phyloP scores from a whole-genome alignment of 257 asterid species.

The Penstemon davidsonii region DNA sequence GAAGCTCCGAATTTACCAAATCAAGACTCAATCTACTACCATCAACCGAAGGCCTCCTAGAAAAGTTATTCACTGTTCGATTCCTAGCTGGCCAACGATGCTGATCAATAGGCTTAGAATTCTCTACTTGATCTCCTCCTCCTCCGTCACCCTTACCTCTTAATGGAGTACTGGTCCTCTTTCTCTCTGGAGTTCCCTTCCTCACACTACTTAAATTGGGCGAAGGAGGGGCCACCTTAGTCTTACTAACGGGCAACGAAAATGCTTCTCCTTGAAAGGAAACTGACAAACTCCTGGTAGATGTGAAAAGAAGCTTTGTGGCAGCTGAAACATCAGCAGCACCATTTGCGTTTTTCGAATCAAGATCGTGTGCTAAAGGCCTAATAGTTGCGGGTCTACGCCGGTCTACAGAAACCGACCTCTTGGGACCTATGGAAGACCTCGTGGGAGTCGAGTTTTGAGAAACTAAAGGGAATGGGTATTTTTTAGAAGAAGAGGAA shows the following conservation, averaged over 20 bases:
- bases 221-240: conserved; percentile 72
- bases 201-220: conserved; percentile 66
- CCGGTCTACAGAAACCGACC: conserved; percentile 85
- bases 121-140: conserved; percentile 70
- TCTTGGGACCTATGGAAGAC: conserved; percentile 53
- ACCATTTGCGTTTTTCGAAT: conserved; percentile 43
- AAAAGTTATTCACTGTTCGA: conserved; percentile 50
- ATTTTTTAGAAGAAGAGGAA: conserved; percentile 70
- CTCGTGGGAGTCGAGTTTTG: conserved; percentile 48
- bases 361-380: conserved; percentile 62
- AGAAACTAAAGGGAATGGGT: conserved; percentile 65
- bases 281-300: conserved; percentile 85
- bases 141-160: conserved; percentile 56
- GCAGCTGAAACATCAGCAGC: conserved; percentile 69
- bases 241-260: conserved; percentile 79
- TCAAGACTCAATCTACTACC: conserved; percentile 70
- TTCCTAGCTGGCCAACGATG: conserved; percentile 86
- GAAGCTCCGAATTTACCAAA: conserved; percentile 55
- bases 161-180: conserved; percentile 61
- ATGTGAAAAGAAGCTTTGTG: conserved; percentile 66
- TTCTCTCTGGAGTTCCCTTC: conserved; percentile 76
- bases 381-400: conserved; percentile 53
- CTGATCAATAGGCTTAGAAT: conserved; percentile 70
- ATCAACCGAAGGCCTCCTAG: conserved; percentile 64
- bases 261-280: conserved; percentile 93